A percentile compares a stretch with the other conserved stretches of the same genome.
Conservation (phyloP, 768 basidiomycete species). For the Melanogaster broomeanus region DNA sequence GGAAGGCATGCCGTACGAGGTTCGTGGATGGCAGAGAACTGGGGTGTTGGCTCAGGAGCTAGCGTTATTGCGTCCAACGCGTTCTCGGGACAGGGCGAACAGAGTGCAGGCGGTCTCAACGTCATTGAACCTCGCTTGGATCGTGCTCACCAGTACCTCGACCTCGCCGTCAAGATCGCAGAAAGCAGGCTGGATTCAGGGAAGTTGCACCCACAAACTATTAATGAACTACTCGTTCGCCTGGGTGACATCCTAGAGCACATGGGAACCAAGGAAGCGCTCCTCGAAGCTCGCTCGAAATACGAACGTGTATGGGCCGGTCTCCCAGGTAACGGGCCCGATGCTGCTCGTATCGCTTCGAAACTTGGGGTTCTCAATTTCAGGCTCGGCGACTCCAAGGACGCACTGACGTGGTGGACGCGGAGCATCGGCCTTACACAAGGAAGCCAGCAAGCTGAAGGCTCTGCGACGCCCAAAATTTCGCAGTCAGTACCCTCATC, state of each 20-base stretch:
- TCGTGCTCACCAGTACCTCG: constrained; percentile 55
- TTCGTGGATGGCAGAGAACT: constrained; percentile 73
- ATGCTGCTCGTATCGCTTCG: constrained; percentile 56
- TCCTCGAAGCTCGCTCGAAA: constrained; percentile 54
- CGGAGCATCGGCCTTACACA: constrained; percentile 51
- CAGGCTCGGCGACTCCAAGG: constrained; percentile 51
- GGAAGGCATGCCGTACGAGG: constrained; percentile 63
- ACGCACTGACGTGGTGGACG: constrained; percentile 70
- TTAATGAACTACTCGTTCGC: constrained; percentile 54
- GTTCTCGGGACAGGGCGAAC: constrained; percentile 32
- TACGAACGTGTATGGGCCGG: constrained; percentile 61
- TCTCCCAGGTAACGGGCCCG: constrained; percentile 38
- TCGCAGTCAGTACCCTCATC: constrained; percentile 49
- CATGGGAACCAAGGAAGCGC: constrained; percentile 50
- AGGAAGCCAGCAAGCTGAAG: constrained; percentile 28
- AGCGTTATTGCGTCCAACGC: constrained; percentile 41
- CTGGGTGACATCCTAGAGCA: constrained; percentile 62
- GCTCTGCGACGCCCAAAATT: constrained; percentile 25
- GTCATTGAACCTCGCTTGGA: constrained; percentile 57
- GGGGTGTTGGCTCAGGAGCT: constrained; percentile 51
- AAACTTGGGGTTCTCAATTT: constrained; percentile 70
- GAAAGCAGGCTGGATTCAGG: constrained; percentile 39
- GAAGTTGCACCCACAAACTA: constrained; percentile 49
- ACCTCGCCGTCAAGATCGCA: constrained; percentile 47
- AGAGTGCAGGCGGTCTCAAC: constrained; percentile 38